Evolutionary conservation across 73 alveolate species (phyloP).

Genomic region (Uronychia binucleata): DNA sequence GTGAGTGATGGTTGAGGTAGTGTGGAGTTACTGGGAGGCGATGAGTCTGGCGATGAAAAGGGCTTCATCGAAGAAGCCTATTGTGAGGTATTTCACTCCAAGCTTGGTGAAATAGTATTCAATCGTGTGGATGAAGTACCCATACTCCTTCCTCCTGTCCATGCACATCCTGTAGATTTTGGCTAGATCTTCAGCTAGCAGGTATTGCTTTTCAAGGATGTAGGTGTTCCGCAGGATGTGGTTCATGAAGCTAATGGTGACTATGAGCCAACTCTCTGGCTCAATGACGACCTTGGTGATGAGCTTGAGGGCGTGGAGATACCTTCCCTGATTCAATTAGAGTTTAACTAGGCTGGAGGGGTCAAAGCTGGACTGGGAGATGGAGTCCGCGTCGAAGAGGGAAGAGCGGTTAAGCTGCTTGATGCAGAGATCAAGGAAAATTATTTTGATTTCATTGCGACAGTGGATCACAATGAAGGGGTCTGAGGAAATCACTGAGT

Average conservation of each 20-base stretch:
- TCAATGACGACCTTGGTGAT: conserved; percentile 8
- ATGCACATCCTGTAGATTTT: conserved; percentile 22
- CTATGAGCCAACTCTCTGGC: conserved; percentile 41
- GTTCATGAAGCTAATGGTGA: conserved; percentile 12
- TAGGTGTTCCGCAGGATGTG: conserved; percentile 24
- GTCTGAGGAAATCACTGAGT: neutral
- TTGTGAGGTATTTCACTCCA: conserved; percentile 46
- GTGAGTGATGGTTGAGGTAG: no score
- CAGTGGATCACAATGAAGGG: neutral
- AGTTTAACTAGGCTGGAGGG: neutral
- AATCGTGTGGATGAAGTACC: conserved; percentile 58
- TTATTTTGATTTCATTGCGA: neutral
- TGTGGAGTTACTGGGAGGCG: neutral
- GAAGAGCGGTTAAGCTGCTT: neutral
- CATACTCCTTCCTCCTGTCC: conserved; percentile 24
- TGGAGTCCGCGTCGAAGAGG: neutral
- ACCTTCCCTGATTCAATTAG: neutral
- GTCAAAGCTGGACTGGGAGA: neutral
- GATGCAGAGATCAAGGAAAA: neutral
- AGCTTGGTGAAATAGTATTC: conserved; percentile 31
- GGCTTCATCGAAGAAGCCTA: conserved; percentile 50
- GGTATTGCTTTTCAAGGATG: neutral
- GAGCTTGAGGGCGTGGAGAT: conserved; percentile 3
- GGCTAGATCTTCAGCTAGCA: conserved; percentile 13
- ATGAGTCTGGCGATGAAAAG: conserved; percentile 23